phyloP scores from a whole-genome alignment of 306 rosid species.

The Malus asiatica region DNA sequence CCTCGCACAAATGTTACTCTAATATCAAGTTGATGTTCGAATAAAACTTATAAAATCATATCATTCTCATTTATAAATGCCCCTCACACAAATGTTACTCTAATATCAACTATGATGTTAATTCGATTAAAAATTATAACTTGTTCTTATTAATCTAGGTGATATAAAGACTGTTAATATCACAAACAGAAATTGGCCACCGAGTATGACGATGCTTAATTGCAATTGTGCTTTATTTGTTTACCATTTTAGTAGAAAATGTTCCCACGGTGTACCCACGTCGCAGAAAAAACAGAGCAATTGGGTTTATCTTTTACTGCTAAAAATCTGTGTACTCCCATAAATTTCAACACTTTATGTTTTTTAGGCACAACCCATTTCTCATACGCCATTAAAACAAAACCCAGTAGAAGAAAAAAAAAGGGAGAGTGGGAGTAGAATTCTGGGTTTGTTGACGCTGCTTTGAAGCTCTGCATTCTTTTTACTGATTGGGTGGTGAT shows the following conservation, averaged over 20 bases:
- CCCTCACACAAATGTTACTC: too few relatives aligned
- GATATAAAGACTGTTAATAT: not conserved
- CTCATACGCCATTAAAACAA: not conserved
- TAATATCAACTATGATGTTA: not conserved
- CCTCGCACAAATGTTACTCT: not conserved
- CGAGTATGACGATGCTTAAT: not conserved
- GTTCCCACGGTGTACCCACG: not conserved
- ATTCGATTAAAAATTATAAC: not conserved
- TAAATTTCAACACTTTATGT: too few relatives aligned
- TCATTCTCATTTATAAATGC: too few relatives aligned
- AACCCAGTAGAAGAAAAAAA: not conserved
- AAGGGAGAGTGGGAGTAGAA: conserved; percentile 45
- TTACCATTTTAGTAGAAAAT: too few relatives aligned
- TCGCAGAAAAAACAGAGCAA: conserved; percentile 21
- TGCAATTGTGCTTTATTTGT: too few relatives aligned
- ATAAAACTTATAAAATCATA: too few relatives aligned
- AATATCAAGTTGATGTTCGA: too few relatives aligned
- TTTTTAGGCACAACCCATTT: not conserved
- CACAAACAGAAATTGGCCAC: not conserved
- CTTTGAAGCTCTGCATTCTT: conserved; percentile 62
- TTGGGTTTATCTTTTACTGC: not conserved
- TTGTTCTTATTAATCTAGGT: not conserved
- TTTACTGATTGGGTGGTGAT: too few relatives aligned
- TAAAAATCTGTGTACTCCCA: not conserved
- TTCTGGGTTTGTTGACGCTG: conserved; percentile 38